Evolutionary conservation across 352 stramenopile genomes (phyloP), one percentile per base, ranked within the genome.

Genomic region (Globisporangium recalcitrans): DNA sequence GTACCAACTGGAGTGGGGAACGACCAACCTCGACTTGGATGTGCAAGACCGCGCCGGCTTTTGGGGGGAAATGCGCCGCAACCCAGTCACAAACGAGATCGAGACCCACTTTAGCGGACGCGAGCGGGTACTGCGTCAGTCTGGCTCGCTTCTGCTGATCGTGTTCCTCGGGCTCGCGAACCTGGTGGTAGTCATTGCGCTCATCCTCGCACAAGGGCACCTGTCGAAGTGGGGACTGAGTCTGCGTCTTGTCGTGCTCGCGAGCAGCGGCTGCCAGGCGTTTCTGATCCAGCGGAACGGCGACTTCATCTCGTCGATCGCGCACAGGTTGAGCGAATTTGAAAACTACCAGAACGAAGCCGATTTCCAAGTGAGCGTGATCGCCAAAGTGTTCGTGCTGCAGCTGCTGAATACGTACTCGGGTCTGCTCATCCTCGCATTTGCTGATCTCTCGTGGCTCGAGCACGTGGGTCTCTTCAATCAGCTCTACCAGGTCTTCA

Each of bases 1-100:
- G 78, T 80, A 79, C 31, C 69, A 78, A 29, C 78, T 91, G 19
- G 68, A 85, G 64, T 91, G 82, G 82, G 79, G 78, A 3, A 75
- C 75, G 32, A 49, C 53, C 14, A 55, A 54, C 6, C 22, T 67
- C 19, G 13, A 61, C 10, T 34, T 67, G 16, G 49, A 69, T 6
- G 3, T 65, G 2, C 44, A 73, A 22, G 61, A 75, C 5, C 77
- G 65, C 8, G 48, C 65, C 9, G 71, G 67, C 16, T 78, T 75
- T 26, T 65, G 57, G n/a, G 67, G 76, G 26, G 52, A 60, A 4
- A 46, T n/a, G 24, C 59, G 67, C 2, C 63, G 56, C 1, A 69
- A 82, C 57, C 65, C 74, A 26, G 47, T 72, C 60, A 71, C 70
- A 10, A 65, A 74, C 46, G 63, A 77, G 57, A 16, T 73, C 7